phyloP scores from a whole-genome alignment of 331 rosid species.

The Pyracantha coccinea region DNA sequence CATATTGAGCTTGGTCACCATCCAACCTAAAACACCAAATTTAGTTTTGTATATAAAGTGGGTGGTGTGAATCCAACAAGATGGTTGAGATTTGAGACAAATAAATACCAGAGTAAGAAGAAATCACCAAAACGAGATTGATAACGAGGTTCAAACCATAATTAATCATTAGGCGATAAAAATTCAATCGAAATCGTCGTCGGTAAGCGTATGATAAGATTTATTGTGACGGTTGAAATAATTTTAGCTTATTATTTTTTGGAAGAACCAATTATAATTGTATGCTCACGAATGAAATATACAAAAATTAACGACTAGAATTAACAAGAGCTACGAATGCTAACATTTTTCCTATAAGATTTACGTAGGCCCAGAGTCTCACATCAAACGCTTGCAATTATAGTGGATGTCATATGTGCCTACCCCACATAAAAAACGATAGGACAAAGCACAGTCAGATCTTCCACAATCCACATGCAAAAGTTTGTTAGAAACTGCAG shows the following conservation, averaged over 20 bases:
- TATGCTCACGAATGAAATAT: background rate
- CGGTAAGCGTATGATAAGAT: background rate
- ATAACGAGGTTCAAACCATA: background rate
- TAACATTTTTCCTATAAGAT: background rate
- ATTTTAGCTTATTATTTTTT: background rate
- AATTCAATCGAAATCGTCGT: background rate
- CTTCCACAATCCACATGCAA: constrained; percentile 35
- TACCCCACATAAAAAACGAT: constrained; percentile 18
- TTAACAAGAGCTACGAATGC: background rate
- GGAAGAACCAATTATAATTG: background rate
- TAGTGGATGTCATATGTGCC: constrained; percentile 11
- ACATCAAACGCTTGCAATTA: background rate
- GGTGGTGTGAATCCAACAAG: background rate
- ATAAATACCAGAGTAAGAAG: background rate
- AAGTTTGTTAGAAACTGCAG: constrained; percentile 32
- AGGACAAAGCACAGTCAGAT: constrained; percentile 27
- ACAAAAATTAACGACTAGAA: no score
- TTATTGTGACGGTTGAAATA: background rate
- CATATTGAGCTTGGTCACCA: background rate
- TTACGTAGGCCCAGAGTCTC: background rate
- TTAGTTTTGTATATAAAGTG: background rate
- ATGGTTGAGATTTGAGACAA: background rate
- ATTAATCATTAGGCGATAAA: background rate
- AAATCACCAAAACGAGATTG: background rate
- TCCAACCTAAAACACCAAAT: background rate